Evolutionary conservation across 2,329 filamentous ascomycete species (phyloP).

Genomic region (Fusarium luffae): DNA sequence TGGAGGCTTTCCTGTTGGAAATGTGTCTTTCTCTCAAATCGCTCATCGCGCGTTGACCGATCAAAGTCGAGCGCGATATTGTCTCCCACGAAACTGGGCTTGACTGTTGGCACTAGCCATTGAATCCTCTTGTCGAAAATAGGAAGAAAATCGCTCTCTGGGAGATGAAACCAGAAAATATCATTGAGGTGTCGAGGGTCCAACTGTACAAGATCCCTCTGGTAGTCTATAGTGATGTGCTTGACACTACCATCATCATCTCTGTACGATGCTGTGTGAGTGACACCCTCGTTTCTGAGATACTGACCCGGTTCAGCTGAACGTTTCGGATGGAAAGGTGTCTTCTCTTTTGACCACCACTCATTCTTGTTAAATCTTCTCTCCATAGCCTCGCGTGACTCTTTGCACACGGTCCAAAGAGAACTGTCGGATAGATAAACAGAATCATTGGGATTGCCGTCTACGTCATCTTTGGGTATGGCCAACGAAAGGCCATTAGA

Average conservation of each 20-base stretch:
- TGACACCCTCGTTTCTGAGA: accelerated
- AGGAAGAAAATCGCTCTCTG: neutral
- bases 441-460: slow-evolving; percentile 18
- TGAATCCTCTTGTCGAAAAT: neutral
- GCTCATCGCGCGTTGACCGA: neutral
- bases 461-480: slow-evolving; percentile 4
- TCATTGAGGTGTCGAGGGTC: slow-evolving; percentile 1
- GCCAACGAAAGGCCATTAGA: neutral
- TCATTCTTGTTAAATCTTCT: slow-evolving; percentile 16
- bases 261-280: slow-evolving; percentile 19
- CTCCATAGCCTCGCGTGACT: slow-evolving; percentile 26
- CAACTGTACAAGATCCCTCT: slow-evolving; percentile 13
- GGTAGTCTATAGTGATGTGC: slow-evolving; percentile 17
- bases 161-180: slow-evolving; percentile 1
- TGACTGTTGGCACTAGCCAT: neutral
- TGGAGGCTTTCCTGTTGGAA: neutral
- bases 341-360: slow-evolving; percentile 24
- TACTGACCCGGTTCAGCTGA: neutral
- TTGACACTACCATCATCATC: neutral
- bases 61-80: slow-evolving; percentile 29
- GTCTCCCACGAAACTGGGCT: slow-evolving; percentile 11
- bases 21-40: neutral
- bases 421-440: slow-evolving; percentile 24
- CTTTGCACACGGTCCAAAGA: slow-evolving; percentile 17
- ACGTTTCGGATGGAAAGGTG: neutral